Evolutionary conservation across 2,329 filamentous ascomycete species (phyloP).

Genomic region (Pseudogymnoascus sp.): DNA sequence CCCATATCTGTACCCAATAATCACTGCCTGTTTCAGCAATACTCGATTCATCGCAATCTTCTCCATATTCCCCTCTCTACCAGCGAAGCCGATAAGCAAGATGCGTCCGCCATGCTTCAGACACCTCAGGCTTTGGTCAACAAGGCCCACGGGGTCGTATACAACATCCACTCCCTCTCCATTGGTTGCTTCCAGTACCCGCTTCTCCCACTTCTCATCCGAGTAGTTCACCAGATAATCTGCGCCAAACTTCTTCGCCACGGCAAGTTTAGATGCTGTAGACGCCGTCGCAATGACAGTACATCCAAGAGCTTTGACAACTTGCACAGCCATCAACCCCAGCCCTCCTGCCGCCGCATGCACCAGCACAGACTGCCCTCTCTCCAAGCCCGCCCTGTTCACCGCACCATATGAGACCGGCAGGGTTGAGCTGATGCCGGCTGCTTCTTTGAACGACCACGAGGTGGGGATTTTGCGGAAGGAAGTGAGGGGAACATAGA

Average conservation of each 20-base stretch:
- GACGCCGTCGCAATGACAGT: conserved; percentile 45
- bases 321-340: conserved; percentile 46
- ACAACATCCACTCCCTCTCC: conserved; percentile 47
- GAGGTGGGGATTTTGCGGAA: conserved; percentile 37
- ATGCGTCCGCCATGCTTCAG: conserved; percentile 44
- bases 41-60: conserved; percentile 45
- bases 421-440: conserved; percentile 44
- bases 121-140: conserved; percentile 45
- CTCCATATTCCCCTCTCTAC: conserved; percentile 43
- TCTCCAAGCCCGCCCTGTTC: conserved; percentile 32
- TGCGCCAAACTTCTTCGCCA: conserved; percentile 34
- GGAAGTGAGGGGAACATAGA: conserved; percentile 31
- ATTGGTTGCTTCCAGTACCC: conserved; percentile 38
- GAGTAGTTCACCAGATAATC: conserved; percentile 35
- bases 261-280: conserved; percentile 35
- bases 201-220: conserved; percentile 39
- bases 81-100: conserved; percentile 51
- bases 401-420: conserved; percentile 47
- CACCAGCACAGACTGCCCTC: conserved; percentile 43
- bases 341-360: conserved; percentile 47
- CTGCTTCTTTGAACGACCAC: conserved; percentile 40
- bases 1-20: conserved; percentile 49
- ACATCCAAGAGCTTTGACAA: conserved; percentile 44
- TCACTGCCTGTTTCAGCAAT: conserved; percentile 41
- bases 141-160: conserved; percentile 49